A percentile compares a stretch with the other conserved stretches of the same genome.
These are phyloP conservation scores for Aspergillus pseudotamarii DNA, from an alignment of 2,329 filamentous ascomycete genomes.

Conservation along the genomic window DNA sequence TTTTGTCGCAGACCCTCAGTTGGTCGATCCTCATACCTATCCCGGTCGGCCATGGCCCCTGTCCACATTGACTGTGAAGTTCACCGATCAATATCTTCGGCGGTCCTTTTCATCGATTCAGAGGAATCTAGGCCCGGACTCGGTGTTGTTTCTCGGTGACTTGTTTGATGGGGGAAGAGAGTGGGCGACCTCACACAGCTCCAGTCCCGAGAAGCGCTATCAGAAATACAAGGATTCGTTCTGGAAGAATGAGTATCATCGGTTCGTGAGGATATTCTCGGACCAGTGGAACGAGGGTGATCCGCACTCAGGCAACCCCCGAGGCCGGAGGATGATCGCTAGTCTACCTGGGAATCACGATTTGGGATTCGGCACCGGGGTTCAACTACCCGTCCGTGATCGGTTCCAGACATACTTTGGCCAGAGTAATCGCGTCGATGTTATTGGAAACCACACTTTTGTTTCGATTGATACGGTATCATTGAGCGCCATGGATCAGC, in stretches of 20 bases:
- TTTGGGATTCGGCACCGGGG: constrained; percentile 82
- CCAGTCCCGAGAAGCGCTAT: constrained; percentile 67
- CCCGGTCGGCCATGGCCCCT: constrained; percentile 77
- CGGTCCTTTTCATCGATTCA: constrained; percentile 82
- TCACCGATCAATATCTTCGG: constrained; percentile 89
- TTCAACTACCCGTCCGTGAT: constrained; percentile 77
- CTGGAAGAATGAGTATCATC: constrained; percentile 83
- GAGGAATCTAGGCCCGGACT: constrained; percentile 75
- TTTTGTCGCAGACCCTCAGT: constrained; percentile 86
- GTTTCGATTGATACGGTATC: constrained; percentile 90
- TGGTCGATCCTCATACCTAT: constrained; percentile 94
- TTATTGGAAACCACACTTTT: constrained; percentile 93
- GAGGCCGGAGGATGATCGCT: constrained; percentile 76
- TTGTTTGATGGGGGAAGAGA: constrained; percentile 94
- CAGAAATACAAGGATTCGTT: constrained; percentile 77
- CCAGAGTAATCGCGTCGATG: constrained; percentile 84
- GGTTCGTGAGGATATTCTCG: constrained; percentile 86
- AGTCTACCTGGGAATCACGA: constrained; percentile 95
- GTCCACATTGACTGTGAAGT: constrained; percentile 65
- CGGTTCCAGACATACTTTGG: constrained; percentile 89
- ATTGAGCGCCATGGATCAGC: constrained; percentile 71
- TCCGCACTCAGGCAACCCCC: constrained; percentile 59
- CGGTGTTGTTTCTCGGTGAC: constrained; percentile 88
- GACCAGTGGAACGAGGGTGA: constrained; percentile 66
- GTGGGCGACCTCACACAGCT: constrained; percentile 74